Evolutionary conservation across 2,329 filamentous ascomycete genomes (phyloP), one percentile per base, ranked within the genome.

Genomic region (Pleoardoris graminearum): DNA sequence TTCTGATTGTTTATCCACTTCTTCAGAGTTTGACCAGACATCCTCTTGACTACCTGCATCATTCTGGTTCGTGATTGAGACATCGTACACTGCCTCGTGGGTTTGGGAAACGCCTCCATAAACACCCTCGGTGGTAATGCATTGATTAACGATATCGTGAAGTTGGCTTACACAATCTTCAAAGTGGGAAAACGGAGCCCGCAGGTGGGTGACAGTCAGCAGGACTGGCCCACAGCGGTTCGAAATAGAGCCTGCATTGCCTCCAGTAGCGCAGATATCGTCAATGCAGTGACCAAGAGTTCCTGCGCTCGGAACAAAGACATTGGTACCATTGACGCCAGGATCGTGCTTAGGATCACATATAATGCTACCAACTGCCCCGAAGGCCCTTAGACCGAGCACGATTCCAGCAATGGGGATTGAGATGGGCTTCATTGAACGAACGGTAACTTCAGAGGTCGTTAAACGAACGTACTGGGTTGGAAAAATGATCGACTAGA

Each of bases 151-250:
- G 14, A 49, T 35, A 23, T n/a, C 11, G 33, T 36, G 37, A 27
- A 49, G 38, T 22, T 49, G 46, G 46, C 36, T 33, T 8, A 49
- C 46, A 25, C 46, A 49, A 25, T 49, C 36, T 32, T 41, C 36
- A 19, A 41, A 16, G 17, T 29, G 14, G 38, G 46, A 49, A 39
- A 35, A 32, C 38, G 46, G 46, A 25, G 35, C 35, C 27, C 33
- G 7, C n/a, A 41, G 36, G 14, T 49, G 46, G 36, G 35, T 49
- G 25, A 49, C 11, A 35, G 46, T 32, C 35, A 49, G 22, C 8
- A 49, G 19, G 25, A 39, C 23, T 32, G 46, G 27, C 30, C 35
- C 46, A 22, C 46, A 49, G 11, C 38, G 22, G 33, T 21, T 41
- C 8, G 14, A 27, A 17, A 33, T 32, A 12, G 17, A 12, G 21